phyloP scores from a whole-genome alignment of 1,284 basidiomycete genomes.

The Ganoderma multipileum region DNA sequence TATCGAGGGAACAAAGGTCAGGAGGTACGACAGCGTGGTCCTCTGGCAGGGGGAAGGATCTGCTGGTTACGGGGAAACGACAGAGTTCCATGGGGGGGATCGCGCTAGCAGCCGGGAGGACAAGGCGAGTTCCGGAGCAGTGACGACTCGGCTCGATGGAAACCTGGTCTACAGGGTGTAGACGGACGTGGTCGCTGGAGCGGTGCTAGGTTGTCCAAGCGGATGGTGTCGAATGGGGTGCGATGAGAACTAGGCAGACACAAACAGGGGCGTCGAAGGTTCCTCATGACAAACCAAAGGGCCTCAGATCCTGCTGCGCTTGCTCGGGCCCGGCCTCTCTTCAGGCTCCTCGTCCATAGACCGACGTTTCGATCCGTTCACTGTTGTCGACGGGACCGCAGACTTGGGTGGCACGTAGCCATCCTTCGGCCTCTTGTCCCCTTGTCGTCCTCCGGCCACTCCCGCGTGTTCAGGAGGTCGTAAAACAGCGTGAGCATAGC shows the following conservation, averaged over 20 bases:
- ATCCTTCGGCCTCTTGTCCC: background rate
- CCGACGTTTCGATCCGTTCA: background rate
- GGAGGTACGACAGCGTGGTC: too few relatives aligned
- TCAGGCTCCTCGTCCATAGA: background rate
- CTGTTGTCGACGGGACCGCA: background rate
- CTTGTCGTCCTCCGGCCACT: background rate
- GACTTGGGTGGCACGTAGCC: background rate
- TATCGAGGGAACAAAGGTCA: too few relatives aligned
- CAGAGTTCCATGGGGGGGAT: too few relatives aligned
- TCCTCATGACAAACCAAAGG: background rate
- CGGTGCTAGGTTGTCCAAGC: background rate
- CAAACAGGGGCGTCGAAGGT: background rate
- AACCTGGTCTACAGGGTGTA: too few relatives aligned
- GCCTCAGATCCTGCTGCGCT: background rate
- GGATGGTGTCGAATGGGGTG: background rate
- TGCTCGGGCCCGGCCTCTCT: background rate
- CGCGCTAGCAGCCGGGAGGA: too few relatives aligned
- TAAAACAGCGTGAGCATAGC: background rate
- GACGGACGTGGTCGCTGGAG: too few relatives aligned
- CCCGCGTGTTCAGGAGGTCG: background rate
- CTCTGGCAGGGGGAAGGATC: too few relatives aligned
- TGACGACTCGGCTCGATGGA: too few relatives aligned
- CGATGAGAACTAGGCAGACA: background rate
- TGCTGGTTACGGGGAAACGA: too few relatives aligned
- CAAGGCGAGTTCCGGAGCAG: too few relatives aligned